A percentile compares a stretch with the other conserved stretches of the same genome.
Conservation (phyloP, 1,284 basidiomycete species). For the Cerioporus squamosus region DNA sequence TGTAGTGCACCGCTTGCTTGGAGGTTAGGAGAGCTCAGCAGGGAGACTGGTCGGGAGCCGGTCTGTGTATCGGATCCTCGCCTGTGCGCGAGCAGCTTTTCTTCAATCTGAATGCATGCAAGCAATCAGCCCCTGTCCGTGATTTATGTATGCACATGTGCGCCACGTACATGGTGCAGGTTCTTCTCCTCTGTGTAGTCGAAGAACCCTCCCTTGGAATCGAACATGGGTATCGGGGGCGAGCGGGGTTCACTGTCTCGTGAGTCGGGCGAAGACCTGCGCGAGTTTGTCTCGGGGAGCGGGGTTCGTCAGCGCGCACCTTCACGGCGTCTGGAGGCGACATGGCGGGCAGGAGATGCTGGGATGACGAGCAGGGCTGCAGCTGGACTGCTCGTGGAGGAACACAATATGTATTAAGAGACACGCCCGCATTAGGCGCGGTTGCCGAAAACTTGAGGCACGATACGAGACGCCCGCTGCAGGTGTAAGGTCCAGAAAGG, state of each 20-base stretch:
- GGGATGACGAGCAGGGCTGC: neutral
- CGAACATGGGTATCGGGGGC: slow-evolving; percentile 51
- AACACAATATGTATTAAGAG: neutral
- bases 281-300: neutral
- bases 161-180: slow-evolving; percentile 64
- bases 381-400: neutral
- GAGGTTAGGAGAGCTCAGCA: slow-evolving; percentile 38
- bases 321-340: no score
- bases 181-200: slow-evolving; percentile 77
- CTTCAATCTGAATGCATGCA: slow-evolving; percentile 59
- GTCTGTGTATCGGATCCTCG: slow-evolving; percentile 45
- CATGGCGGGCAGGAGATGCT: neutral
- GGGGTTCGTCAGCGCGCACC: no score
- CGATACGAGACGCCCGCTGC: neutral
- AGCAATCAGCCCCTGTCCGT: neutral
- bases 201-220: slow-evolving; percentile 72
- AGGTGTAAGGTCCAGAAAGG: slow-evolving; percentile 5
- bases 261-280: slow-evolving; percentile 13
- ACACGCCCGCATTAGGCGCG: neutral
- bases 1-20: slow-evolving; percentile 47
- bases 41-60: slow-evolving; percentile 34
- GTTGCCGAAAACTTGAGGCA: slow-evolving; percentile 10
- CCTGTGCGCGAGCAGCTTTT: slow-evolving; percentile 68
- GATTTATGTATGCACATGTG: neutral
- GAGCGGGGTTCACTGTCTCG: slow-evolving; percentile 19